A percentile compares a stretch with the other conserved stretches of the same genome.
phyloP scores from a whole-genome alignment of 2,329 filamentous ascomycete species.

The Curvularia sp. region DNA sequence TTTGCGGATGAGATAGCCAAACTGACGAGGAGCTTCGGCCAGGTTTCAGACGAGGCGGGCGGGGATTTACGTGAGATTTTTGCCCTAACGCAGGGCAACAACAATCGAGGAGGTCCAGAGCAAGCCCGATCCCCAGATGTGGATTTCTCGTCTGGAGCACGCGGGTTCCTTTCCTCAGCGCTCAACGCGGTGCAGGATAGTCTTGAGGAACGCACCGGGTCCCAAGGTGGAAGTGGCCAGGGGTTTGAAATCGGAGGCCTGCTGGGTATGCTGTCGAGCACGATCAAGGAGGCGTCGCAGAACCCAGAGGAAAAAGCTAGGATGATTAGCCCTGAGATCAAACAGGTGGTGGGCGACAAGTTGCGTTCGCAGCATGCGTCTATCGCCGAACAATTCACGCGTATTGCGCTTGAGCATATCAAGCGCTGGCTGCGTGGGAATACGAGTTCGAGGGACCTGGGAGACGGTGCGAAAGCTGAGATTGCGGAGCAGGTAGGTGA shows the following conservation, averaged over 20 bases:
- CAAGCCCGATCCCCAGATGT: slow-evolving; percentile 24
- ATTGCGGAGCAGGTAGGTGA: slow-evolving; percentile 39
- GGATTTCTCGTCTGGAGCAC: slow-evolving; percentile 29
- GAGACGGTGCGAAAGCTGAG: slow-evolving; percentile 41
- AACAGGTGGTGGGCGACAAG: slow-evolving; percentile 37
- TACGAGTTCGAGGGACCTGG: slow-evolving; percentile 39
- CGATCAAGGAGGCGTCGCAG: slow-evolving; percentile 38
- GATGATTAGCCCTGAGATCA: slow-evolving; percentile 44
- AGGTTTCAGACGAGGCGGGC: slow-evolving; percentile 39
- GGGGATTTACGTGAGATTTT: slow-evolving; percentile 42
- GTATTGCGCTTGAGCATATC: slow-evolving; percentile 40
- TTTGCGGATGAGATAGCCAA: slow-evolving; percentile 43
- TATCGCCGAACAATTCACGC: slow-evolving; percentile 42
- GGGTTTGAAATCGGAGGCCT: slow-evolving; percentile 36
- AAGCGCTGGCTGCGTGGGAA: slow-evolving; percentile 45
- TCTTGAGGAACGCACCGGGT: slow-evolving; percentile 25
- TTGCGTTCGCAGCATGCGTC: slow-evolving; percentile 36
- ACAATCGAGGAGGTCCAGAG: slow-evolving; percentile 18
- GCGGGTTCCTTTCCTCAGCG: slow-evolving; percentile 37
- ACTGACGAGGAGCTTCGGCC: slow-evolving; percentile 39
- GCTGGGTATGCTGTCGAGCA: slow-evolving; percentile 38
- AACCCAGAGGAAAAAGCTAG: slow-evolving; percentile 42
- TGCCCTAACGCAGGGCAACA: slow-evolving; percentile 32
- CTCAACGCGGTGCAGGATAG: slow-evolving; percentile 38
- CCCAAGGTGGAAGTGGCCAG: slow-evolving; percentile 19